These are phyloP conservation scores for Saturnispora ahearnii DNA, from an alignment of 805 yeast genomes.

Conservation along the genomic window DNA sequence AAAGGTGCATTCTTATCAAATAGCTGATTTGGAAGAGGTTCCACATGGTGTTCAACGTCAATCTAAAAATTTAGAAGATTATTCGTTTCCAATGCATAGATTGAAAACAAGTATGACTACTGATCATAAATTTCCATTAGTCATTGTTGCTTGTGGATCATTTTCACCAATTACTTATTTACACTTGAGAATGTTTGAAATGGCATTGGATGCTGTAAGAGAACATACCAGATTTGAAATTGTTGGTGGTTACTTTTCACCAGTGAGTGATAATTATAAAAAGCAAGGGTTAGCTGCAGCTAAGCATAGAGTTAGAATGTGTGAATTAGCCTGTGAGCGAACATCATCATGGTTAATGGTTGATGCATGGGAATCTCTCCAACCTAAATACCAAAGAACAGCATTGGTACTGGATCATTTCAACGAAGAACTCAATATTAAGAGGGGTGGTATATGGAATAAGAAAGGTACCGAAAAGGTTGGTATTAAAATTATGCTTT, in stretches of 20 bases:
- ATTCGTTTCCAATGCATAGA: slow-evolving; percentile 82
- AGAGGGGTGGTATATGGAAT: slow-evolving; percentile 66
- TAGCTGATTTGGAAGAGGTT: slow-evolving; percentile 93
- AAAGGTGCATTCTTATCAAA: slow-evolving; percentile 47
- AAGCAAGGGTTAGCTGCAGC: slow-evolving; percentile 90
- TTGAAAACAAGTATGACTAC: slow-evolving; percentile 61
- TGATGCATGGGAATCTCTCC: slow-evolving; percentile 97
- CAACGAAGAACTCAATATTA: slow-evolving; percentile 87
- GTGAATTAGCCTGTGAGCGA: slow-evolving; percentile 95
- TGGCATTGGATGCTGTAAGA: slow-evolving; percentile 90
- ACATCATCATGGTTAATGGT: slow-evolving; percentile 98
- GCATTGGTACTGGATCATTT: slow-evolving; percentile 95
- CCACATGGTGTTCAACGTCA: slow-evolving; percentile 92
- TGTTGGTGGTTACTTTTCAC: slow-evolving; percentile 92
- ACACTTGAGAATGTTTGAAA: slow-evolving; percentile 95
- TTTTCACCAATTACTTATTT: slow-evolving; percentile 93
- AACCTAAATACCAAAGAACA: slow-evolving; percentile 83
- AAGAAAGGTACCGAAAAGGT: slow-evolving; percentile 43
- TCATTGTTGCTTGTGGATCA: slow-evolving; percentile 95
- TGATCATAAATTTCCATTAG: slow-evolving; percentile 76
- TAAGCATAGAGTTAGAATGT: slow-evolving; percentile 89
- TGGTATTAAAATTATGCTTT: slow-evolving; percentile 89
- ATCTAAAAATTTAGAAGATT: slow-evolving; percentile 58
- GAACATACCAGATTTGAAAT: slow-evolving; percentile 94
- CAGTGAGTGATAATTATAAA: slow-evolving; percentile 86